Evolutionary conservation across 1,139 yeast species (phyloP), one percentile per base, ranked within the genome.

Genomic region (Nakaseomyces glabratus): DNA sequence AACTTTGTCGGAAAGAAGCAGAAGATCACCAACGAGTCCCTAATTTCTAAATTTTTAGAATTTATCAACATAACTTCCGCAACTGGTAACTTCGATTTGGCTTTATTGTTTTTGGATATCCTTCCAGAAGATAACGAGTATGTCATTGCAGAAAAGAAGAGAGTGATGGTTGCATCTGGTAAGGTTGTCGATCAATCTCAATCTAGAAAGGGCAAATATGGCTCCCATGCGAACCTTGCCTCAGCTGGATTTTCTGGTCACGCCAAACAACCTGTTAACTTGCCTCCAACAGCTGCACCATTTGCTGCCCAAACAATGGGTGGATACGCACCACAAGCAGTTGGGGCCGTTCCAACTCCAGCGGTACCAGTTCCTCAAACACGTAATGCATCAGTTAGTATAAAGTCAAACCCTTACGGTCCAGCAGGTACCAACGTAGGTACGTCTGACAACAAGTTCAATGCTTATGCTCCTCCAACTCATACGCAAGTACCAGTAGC

Each of bases 1-100:
- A 69, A 77, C 31, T 67, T 74, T 39, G 55, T 74, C 13, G 75
- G 74, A 12, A 66, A 68, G 20, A 54, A 54, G 21, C 47, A 54
- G 4, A 51, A 52, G 30, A 52, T 54, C 28, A 48, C 51, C 2
- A 62, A 60, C 31, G 57, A 61, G 13, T 60, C 61, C 10, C 43
- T 62, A 22, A 52, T 63, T 35, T 41, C 61, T 13, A 58, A 58
- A 33, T 57, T 58, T 33, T 49, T 58, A 46, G 97, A 90, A 57
- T 90, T 81, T 56, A 78, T 93, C 36, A 79, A 73, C 47, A 65
- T 82, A 43, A 76, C 88, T 39, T 81, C 95, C 4, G 76, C 88
- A 24, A 76, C 71, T 52, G 97, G 97, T 17, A 78, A 82, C 44
- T 77, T 84, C 49, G 93, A 79, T 12, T 64, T 90, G 46, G 97